Base-by-base conservation (phyloP, 2,329 filamentous ascomycete genomes). In the Fusarium sp. region DNA sequence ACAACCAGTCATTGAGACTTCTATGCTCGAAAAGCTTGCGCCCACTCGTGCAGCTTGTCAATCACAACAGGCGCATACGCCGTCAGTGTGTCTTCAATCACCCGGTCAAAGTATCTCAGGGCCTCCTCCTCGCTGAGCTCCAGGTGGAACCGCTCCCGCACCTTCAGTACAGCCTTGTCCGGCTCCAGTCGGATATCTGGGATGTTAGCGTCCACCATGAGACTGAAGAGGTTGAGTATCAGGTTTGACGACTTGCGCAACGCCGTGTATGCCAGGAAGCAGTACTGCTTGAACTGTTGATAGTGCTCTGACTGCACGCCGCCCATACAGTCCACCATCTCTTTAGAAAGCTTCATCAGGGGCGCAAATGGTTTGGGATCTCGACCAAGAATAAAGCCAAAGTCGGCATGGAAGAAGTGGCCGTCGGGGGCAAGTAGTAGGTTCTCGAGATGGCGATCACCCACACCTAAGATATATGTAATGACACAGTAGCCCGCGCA, bases 291-390 rank as follows among this genome's bases (percentile, higher is more conserved):
- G 85, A 99, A 99, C 63, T 93, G 90, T 50, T 92, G 88, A 82
- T 98, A 99, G 72, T 97, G 92, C 24, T 94, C 90, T 5, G 93
- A 95, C 37, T 89, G 88, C 9, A 92, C 89, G 14, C 97, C 97
- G 45, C 97, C 97, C 95, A 99, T 98, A 72, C 95, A 97, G 79
- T 99, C 97, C 5, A 98, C 94, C 97, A 99, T 99, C 81, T 99
- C 96, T 77, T 95, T 96, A 80, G 93, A 96, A 10, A 99, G 90
- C 83, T 99, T 99, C 92, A 99, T 98, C 62, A 96, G 92, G 0
- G 97, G 97, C 0, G 97, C 96, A 80, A 99, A 98, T 0, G 97
- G 97, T 81, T 99, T 99, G 0, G 97, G 97, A 77, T 99, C 97
- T 45, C 97, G 94, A 20, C 97, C 97, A 2, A 99, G 92, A 72